Base-by-base conservation (phyloP, 2,329 filamentous ascomycete genomes). In the Chaetomiaceae sp. region DNA sequence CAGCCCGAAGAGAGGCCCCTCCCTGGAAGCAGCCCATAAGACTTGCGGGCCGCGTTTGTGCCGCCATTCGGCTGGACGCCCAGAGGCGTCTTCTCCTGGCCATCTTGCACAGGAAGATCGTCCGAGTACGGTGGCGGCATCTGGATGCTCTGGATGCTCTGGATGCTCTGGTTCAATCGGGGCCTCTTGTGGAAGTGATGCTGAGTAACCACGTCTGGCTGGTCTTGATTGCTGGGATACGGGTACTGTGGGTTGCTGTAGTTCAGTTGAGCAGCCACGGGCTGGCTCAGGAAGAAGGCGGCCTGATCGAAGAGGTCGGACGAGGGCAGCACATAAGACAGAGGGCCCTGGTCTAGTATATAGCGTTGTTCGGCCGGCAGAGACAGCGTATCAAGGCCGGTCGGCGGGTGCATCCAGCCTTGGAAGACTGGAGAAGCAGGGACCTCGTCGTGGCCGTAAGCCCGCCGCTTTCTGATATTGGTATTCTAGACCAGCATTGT, bases 391-490 rank as follows among this genome's bases (percentile, higher is more conserved):
- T 65, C 60, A 61, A 63, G 59, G 58, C 59, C 27, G 57, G 53
- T 47, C 42, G 54, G 49, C 27, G 57, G 54, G 25, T 54, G 54
- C 14, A 64, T 60, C 53, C 62, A 57, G 64, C 63, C 65, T 61
- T 71, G 69, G 62, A 68, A 61, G 56, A 63, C 65, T 61, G 66
- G 62, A 65, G 68, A 69, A 59, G 61, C 61, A 66, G 65, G 62
- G 60, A 69, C 68, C 61, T 70, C 69, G 56, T 69, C 70, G 54
- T 68, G 66, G 64, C 65, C 67, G 63, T 71, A 70, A 59, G 69
- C 68, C 67, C 73, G 71, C 54, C 74, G 73, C 66, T 73, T 75
- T 66, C 72, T 75, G 59, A 71, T 65, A 59, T 62, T 61, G 57
- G 57, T 53, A 52, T 67, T 64, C 67, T 69, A 64, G 57, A 64